Evolutionary conservation across 108 stramenopile genomes (phyloP).

Genomic region (Cyclotella kingstonii): DNA sequence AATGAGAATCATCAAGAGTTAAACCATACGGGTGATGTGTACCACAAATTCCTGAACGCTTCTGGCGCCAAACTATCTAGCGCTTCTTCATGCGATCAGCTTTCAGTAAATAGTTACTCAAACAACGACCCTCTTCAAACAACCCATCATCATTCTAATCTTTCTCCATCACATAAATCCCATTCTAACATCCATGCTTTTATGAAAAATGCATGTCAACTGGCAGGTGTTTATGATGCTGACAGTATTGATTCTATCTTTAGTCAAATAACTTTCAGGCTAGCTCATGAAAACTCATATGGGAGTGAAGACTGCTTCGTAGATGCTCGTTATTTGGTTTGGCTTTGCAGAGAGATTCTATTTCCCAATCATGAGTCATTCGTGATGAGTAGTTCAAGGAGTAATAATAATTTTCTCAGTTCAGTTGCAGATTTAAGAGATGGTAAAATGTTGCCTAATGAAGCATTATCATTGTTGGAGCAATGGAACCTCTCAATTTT

Average conservation of each 20-base stretch:
- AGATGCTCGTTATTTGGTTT: slow-evolving; percentile 19
- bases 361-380: neutral
- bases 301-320: neutral
- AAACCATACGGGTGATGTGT: neutral
- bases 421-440: neutral
- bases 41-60: slow-evolving; percentile 14
- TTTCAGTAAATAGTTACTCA: no score
- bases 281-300: no score
- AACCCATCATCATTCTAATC: no score
- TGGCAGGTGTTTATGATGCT: slow-evolving; percentile 2
- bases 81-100: no score
- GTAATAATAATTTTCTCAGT: neutral
- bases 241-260: slow-evolving; percentile 4
- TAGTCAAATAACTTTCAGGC: no score
- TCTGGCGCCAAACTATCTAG: no score
- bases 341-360: slow-evolving; percentile 11
- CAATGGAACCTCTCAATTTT: no score
- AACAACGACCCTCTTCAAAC: slow-evolving; percentile 10
- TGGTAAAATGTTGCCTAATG: neutral
- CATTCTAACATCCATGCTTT: no score
- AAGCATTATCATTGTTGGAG: no score
- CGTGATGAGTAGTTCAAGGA: neutral
- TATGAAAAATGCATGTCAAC: no score
- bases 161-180: no score
- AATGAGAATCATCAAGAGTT: neutral